Percentiles rank a stretch among this genome's conserved stretches.
phyloP scores from a whole-genome alignment of 2,329 filamentous ascomycete genomes.

The Colletotrichum gigasporum region DNA sequence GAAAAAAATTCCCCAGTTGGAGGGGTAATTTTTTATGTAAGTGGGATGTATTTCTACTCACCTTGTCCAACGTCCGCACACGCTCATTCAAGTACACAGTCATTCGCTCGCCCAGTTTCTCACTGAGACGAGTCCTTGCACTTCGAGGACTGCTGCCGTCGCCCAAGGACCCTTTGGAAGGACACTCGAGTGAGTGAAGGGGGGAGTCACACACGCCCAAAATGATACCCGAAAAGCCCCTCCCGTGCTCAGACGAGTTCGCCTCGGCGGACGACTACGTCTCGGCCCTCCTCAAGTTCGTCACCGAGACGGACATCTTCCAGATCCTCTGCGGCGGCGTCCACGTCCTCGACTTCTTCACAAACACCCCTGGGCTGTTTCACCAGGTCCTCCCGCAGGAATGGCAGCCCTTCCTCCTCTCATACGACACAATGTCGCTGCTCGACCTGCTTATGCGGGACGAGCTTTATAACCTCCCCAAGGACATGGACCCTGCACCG shows the following conservation, averaged over 20 bases:
- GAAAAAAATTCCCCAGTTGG: slow-evolving; percentile 31
- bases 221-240: slow-evolving; percentile 61
- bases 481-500: slow-evolving; percentile 43
- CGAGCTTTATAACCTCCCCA: slow-evolving; percentile 62
- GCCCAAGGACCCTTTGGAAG: too few species aligned
- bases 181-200: neutral
- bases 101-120: slow-evolving; percentile 8
- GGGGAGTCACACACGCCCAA: slow-evolving; percentile 22
- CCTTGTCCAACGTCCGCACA: too few species aligned
- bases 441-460: slow-evolving; percentile 85
- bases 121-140: neutral
- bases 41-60: slow-evolving; percentile 20
- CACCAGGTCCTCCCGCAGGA: slow-evolving; percentile 77
- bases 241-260: slow-evolving; percentile 80
- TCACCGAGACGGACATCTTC: slow-evolving; percentile 78
- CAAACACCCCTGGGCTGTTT: slow-evolving; percentile 84
- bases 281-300: slow-evolving; percentile 79
- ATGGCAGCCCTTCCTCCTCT: slow-evolving; percentile 83
- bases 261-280: slow-evolving; percentile 79
- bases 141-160: too few species aligned
- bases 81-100: neutral
- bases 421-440: slow-evolving; percentile 76
- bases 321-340: slow-evolving; percentile 95
- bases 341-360: slow-evolving; percentile 97
- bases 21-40: slow-evolving; percentile 21